Conservation (phyloP, 148 eudicot genomes). For the Rhododendron griersonianum region DNA sequence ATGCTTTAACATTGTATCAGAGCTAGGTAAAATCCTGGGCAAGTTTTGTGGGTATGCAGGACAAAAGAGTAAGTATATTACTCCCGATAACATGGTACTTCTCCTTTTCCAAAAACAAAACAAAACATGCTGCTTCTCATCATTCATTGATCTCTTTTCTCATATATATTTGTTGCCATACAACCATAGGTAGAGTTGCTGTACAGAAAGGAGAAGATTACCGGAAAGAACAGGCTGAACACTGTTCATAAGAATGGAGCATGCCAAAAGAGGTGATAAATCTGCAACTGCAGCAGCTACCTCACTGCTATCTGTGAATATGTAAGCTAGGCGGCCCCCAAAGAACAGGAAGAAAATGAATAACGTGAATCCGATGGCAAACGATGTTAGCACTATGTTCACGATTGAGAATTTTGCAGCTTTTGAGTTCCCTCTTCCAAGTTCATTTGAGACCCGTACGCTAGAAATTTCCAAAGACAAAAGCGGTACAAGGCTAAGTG, state of each 20-base stretch:
- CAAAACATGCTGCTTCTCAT: neutral
- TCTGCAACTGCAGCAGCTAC: constrained; percentile 56
- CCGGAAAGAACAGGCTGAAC: constrained; percentile 75
- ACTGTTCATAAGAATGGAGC: constrained; percentile 54
- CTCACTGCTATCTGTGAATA: constrained; percentile 51
- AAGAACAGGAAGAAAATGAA: constrained; percentile 36
- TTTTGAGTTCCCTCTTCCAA: constrained; percentile 40
- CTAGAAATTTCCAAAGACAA: constrained; percentile 13
- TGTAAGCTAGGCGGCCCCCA: constrained; percentile 45
- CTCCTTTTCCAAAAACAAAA: too few species aligned
- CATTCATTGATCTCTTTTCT: neutral
- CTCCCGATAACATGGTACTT: too few species aligned
- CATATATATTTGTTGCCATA: neutral
- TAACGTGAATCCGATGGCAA: constrained; percentile 28
- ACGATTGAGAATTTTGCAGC: constrained; percentile 37
- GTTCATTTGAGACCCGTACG: constrained; percentile 51
- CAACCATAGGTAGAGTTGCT: neutral
- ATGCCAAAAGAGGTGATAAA: constrained; percentile 54
- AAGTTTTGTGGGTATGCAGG: neutral
- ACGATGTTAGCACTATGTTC: constrained; percentile 25
- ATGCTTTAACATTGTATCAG: neutral
- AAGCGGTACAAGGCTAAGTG: neutral
- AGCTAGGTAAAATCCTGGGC: neutral
- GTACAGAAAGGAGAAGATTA: constrained; percentile 3
- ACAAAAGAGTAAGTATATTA: neutral